These are phyloP conservation scores for Wickerhamiella nectarea DNA, from an alignment of 805 yeast genomes.

Conservation along the genomic window DNA sequence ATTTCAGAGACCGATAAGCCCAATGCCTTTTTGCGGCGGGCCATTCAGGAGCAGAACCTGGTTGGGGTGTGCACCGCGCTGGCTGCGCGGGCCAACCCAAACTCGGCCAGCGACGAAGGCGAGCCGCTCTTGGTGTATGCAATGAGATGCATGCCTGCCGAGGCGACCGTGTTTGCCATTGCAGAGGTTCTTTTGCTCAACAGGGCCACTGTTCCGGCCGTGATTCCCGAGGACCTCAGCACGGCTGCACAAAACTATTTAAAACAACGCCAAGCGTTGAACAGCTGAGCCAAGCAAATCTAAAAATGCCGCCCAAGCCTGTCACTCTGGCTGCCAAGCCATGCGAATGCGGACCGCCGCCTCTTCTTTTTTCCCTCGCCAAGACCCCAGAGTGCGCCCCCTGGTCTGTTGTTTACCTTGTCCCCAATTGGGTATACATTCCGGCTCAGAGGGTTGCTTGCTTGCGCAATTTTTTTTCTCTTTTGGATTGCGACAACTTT, in stretches of 20 bases:
- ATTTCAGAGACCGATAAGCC: constrained; percentile 27
- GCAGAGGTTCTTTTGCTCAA: constrained; percentile 29
- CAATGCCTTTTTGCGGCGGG: constrained; percentile 25
- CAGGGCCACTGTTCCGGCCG: constrained; percentile 25
- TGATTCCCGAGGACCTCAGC: constrained; percentile 13
- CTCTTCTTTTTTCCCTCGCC: no score
- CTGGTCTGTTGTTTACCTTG: background rate
- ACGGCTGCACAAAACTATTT: constrained; percentile 11
- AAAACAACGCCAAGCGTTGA: background rate
- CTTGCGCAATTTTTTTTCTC: no score
- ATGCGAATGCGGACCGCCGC: no score
- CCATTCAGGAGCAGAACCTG: constrained; percentile 25
- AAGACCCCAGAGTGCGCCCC: no score
- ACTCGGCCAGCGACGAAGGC: constrained; percentile 21
- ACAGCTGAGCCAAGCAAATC: no score
- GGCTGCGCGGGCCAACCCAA: constrained; percentile 30
- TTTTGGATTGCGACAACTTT: background rate
- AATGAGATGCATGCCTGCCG: constrained; percentile 21
- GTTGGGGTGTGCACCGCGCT: constrained; percentile 24
- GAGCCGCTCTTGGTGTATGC: constrained; percentile 26
- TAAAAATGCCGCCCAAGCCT: no score
- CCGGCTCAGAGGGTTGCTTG: no score
- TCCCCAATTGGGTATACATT: background rate
- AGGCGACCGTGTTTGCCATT: constrained; percentile 23
- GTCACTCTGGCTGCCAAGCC: background rate